These are phyloP conservation scores for Berberis vulgaris DNA, from an alignment of 164 flowering plant species.

Conservation along the genomic window DNA sequence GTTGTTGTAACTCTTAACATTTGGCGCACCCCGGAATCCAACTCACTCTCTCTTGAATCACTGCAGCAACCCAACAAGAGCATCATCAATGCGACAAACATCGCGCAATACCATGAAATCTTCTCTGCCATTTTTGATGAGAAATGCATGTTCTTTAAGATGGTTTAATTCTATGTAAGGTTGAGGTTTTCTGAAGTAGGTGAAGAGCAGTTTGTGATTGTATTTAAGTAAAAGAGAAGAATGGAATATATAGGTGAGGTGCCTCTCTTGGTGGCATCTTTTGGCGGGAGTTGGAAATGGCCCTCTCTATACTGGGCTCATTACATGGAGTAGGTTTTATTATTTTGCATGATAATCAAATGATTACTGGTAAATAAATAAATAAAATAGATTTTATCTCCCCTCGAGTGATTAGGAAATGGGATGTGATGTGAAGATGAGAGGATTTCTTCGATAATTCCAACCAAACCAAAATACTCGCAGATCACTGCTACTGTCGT, in stretches of 20 bases:
- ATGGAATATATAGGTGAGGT: conserved; percentile 4
- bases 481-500: no score
- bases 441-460: no score
- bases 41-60: conserved; percentile 4
- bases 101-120: conserved; percentile 9
- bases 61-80: conserved; percentile 11
- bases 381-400: no score
- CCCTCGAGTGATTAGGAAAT: no score
- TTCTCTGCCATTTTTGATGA: conserved; percentile 8
- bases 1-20: conserved; percentile 2
- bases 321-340: neutral
- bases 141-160: neutral
- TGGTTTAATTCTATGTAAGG: neutral
- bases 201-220: neutral
- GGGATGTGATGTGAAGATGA: no score
- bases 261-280: neutral
- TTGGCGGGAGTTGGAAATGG: conserved; percentile 18
- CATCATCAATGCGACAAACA: conserved; percentile 6
- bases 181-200: conserved; percentile 5
- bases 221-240: neutral
- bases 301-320: neutral
- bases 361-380: no score
- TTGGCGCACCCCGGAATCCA: neutral
- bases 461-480: no score
- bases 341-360: no score